Conservation (phyloP, 495 filamentous ascomycete species). For the Penicillium fimorum region DNA sequence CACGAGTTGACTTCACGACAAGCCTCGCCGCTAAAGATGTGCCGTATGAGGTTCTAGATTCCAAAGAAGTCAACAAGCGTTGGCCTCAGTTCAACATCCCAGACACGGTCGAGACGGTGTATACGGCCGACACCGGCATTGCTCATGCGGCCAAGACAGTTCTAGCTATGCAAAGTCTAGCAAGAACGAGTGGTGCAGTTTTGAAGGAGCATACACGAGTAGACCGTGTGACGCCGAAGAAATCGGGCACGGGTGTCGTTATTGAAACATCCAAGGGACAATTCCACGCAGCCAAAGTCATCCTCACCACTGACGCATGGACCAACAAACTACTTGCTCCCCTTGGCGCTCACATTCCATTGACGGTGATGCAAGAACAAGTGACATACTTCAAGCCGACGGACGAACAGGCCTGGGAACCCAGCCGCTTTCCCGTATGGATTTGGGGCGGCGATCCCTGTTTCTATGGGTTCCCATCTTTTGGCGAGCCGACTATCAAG, state of each 20-base stretch:
- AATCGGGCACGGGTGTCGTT: constrained; percentile 12
- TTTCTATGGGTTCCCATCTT: constrained; percentile 31
- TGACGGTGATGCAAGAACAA: constrained; percentile 34
- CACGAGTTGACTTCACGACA: constrained; percentile 14
- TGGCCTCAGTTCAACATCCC: constrained; percentile 32
- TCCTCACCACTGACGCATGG: constrained; percentile 31
- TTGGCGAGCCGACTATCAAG: constrained; percentile 35
- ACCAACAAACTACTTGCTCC: constrained; percentile 30
- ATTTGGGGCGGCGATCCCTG: constrained; percentile 26
- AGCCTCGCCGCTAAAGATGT: constrained; percentile 20
- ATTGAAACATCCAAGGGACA: constrained; percentile 28
- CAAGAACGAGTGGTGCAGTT: constrained; percentile 22
- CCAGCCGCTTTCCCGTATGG: constrained; percentile 27
- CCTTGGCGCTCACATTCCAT: constrained; percentile 25
- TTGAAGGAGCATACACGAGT: constrained; percentile 28
- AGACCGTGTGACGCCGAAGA: constrained; percentile 22
- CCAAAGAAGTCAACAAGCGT: constrained; percentile 24
- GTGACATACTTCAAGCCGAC: constrained; percentile 33
- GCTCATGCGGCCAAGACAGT: constrained; percentile 28
- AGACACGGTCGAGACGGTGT: constrained; percentile 25
- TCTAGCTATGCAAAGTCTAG: constrained; percentile 22
- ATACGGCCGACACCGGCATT: constrained; percentile 28
- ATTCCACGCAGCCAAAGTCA: constrained; percentile 26
- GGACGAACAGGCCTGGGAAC: constrained; percentile 17
- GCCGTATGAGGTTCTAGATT: constrained; percentile 26